Conservation (phyloP, 192 early-diverging fungal species). For the Coemansia sp. region DNA sequence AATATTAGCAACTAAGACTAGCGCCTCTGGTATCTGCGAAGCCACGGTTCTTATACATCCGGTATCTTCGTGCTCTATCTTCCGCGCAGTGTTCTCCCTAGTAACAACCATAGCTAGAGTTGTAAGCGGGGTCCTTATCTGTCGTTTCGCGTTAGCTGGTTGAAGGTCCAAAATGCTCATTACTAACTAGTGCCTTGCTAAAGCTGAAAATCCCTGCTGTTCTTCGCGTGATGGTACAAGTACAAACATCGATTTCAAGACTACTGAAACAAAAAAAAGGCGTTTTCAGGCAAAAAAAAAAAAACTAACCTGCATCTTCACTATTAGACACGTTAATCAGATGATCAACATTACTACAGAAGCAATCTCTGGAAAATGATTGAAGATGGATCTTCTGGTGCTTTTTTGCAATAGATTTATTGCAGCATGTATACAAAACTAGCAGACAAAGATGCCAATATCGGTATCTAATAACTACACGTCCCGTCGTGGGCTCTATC, state of each 20-base stretch:
- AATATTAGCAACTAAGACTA: constrained; percentile 46
- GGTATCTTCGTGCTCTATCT: not conserved
- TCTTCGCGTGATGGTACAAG: not conserved
- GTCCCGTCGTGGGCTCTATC: too few species aligned
- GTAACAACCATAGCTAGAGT: constrained; percentile 32
- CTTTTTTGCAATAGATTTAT: too few species aligned
- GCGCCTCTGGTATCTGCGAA: constrained; percentile 39
- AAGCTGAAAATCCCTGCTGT: not conserved
- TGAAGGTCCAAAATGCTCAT: not conserved
- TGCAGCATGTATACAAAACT: too few species aligned
- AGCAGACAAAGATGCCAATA: too few species aligned
- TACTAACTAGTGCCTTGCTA: not conserved
- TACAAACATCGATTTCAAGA: not conserved
- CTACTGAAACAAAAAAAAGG: not conserved
- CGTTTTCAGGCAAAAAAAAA: not conserved
- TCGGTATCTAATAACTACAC: too few species aligned
- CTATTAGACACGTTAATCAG: not conserved
- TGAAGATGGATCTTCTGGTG: too few species aligned
- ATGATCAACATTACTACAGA: not conserved
- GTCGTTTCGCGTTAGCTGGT: not conserved
- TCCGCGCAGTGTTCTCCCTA: constrained; percentile 12
- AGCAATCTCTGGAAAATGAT: too few species aligned
- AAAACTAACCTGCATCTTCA: not conserved
- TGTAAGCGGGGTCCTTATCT: constrained; percentile 18
- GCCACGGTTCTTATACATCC: constrained; percentile 25